Evolutionary conservation across 352 stramenopile genomes (phyloP).

Genomic region (Phytopythium montanum): DNA sequence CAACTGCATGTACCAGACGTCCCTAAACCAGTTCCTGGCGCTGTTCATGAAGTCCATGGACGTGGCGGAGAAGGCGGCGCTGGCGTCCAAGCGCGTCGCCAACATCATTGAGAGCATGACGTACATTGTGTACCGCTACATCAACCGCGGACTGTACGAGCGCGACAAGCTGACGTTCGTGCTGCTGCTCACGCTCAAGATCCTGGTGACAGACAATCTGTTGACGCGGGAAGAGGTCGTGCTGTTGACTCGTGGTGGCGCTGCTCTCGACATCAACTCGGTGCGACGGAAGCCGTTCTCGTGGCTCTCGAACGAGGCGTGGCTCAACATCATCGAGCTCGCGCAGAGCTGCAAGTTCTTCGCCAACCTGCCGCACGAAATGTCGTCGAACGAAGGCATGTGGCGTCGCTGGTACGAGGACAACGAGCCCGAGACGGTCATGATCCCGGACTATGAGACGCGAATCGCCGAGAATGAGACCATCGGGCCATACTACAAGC

Average conservation of each 20-base stretch:
- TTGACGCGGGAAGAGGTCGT: conserved; percentile 95
- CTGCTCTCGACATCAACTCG: conserved; percentile 96
- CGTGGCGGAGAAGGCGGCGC: conserved; percentile 93
- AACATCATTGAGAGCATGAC: conserved; percentile 99
- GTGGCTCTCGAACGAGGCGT: conserved; percentile 97
- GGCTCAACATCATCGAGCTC: conserved; percentile 97
- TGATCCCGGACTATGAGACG: conserved; percentile 96
- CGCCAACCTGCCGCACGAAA: conserved; percentile 94
- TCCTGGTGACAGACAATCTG: conserved; percentile 93
- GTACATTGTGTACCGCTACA: conserved; percentile 98
- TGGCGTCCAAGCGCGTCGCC: conserved; percentile 96
- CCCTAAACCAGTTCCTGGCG: conserved; percentile 95
- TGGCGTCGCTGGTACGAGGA: conserved; percentile 98
- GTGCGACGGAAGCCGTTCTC: conserved; percentile 95
- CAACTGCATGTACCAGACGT: conserved; percentile 99
- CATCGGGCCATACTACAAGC: conserved; percentile 95
- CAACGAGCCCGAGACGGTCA: conserved; percentile 95
- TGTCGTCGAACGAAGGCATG: conserved; percentile 95
- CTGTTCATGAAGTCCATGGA: conserved; percentile 99
- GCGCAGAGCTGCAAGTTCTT: conserved; percentile 97
- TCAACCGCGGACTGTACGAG: conserved; percentile 98
- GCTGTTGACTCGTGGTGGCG: conserved; percentile 94
- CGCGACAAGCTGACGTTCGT: conserved; percentile 98
- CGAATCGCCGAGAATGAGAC: conserved; percentile 91
- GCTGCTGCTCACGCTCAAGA: conserved; percentile 97